Evolutionary conservation across 1,284 basidiomycete genomes (phyloP).

Genomic region (Sanghuangporus baumii): DNA sequence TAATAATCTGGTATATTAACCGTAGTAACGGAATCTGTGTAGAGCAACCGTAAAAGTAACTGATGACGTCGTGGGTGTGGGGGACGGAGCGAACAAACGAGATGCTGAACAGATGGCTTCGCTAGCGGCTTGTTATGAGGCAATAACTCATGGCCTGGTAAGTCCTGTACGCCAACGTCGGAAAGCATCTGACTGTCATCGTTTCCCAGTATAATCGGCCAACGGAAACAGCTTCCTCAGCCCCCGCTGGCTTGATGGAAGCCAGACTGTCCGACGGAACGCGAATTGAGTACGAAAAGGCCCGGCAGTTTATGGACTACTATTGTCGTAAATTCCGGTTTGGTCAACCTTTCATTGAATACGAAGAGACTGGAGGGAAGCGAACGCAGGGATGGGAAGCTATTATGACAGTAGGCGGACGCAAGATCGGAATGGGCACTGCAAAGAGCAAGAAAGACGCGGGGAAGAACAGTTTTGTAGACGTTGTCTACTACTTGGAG

Average conservation of each 20-base stretch:
- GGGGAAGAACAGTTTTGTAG: conserved; percentile 74
- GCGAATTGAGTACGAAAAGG: conserved; percentile 65
- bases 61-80: conserved; percentile 47
- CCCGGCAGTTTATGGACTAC: conserved; percentile 91
- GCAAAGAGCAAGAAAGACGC: conserved; percentile 75
- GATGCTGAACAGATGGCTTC: conserved; percentile 76
- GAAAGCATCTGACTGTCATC: too few relatives aligned
- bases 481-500: conserved; percentile 85
- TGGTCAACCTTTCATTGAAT: conserved; percentile 74
- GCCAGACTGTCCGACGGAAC: conserved; percentile 62
- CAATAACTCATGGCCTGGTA: conserved; percentile 57
- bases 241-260: neutral
- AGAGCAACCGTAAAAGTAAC: conserved; percentile 46
- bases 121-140: conserved; percentile 65
- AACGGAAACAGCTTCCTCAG: conserved; percentile 20
- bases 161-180: conserved; percentile 8
- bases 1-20: neutral
- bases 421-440: conserved; percentile 75
- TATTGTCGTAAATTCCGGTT: conserved; percentile 85
- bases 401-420: conserved; percentile 74
- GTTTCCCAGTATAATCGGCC: conserved; percentile 24
- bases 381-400: conserved; percentile 64
- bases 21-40: neutral
- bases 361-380: conserved; percentile 30
- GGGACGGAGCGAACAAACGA: conserved; percentile 60